phyloP scores from a whole-genome alignment of 352 stramenopile genomes.

The Phytophthora lateralis region DNA sequence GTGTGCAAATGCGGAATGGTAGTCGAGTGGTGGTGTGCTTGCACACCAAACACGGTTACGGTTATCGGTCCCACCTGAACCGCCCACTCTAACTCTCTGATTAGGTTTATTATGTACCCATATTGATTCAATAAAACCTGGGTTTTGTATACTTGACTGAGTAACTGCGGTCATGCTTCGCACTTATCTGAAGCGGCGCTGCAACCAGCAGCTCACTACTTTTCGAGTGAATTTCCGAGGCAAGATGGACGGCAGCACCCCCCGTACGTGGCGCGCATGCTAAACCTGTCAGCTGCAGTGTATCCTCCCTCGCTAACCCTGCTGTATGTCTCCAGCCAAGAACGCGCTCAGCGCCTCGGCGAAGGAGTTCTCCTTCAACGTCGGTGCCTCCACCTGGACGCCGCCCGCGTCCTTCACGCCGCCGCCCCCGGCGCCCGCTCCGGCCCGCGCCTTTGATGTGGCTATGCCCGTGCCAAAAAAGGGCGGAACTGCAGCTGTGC shows the following conservation, averaged over 20 bases:
- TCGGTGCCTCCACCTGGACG: slow-evolving; percentile 62
- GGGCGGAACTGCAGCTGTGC: slow-evolving; percentile 43
- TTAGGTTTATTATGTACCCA: not conserved
- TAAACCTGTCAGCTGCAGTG: too few species aligned
- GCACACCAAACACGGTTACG: slow-evolving; percentile 2
- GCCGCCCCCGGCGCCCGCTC: slow-evolving; percentile 49
- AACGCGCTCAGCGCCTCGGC: slow-evolving; percentile 65
- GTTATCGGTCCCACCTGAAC: not conserved
- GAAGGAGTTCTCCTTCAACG: slow-evolving; percentile 85
- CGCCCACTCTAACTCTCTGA: not conserved
- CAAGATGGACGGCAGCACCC: slow-evolving; percentile 37
- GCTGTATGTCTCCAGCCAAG: slow-evolving; percentile 44
- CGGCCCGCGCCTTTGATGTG: slow-evolving; percentile 53
- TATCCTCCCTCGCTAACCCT: too few species aligned
- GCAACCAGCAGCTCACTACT: slow-evolving; percentile 5
- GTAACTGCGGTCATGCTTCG: not conserved
- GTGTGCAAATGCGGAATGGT: not conserved
- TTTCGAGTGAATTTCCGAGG: not conserved
- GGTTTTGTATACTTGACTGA: not conserved
- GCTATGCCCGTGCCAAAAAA: slow-evolving; percentile 82
- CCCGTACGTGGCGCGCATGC: slow-evolving; percentile 35
- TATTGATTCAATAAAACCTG: too few species aligned
- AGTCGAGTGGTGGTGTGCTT: not conserved
- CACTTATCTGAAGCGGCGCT: not conserved
- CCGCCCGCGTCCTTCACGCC: slow-evolving; percentile 48